Percentiles rank a stretch among this genome's conserved stretches.
Conservation (phyloP, 441 rosid genomes). For the Flueggea neowawraea region DNA sequence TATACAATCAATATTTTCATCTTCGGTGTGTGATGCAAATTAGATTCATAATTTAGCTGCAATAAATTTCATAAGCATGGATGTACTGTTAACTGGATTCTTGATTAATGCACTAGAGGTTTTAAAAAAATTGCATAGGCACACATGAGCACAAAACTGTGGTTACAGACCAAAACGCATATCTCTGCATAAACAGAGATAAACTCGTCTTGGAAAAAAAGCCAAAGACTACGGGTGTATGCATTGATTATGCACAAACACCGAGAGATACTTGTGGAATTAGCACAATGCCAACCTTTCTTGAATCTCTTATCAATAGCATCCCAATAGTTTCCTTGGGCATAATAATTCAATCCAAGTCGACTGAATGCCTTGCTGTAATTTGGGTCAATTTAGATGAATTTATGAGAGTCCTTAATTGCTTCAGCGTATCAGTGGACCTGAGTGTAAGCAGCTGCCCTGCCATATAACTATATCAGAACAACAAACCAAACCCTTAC, state of each 20-base stretch:
- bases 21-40: too few species aligned
- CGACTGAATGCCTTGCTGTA: conserved; percentile 92
- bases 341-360: conserved; percentile 82
- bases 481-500: conserved; percentile 8
- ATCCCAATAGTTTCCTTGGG: conserved; percentile 66
- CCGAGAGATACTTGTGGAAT: neutral
- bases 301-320: conserved; percentile 78
- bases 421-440: conserved; percentile 59
- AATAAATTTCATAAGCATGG: too few species aligned
- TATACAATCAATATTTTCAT: too few species aligned
- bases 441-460: conserved; percentile 93
- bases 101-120: too few species aligned
- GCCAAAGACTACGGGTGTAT: neutral
- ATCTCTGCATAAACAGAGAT: too few species aligned
- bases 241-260: neutral
- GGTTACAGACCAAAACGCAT: too few species aligned
- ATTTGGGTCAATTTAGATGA: conserved; percentile 66
- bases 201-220: too few species aligned
- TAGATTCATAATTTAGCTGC: too few species aligned
- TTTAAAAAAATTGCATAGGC: too few species aligned
- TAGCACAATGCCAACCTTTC: conserved; percentile 51
- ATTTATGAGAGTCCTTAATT: conserved; percentile 67
- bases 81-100: too few species aligned
- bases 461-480: conserved; percentile 21
- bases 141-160: too few species aligned